phyloP scores from a whole-genome alignment of 78 protist species.

The Dictyostelium firmibasis region DNA sequence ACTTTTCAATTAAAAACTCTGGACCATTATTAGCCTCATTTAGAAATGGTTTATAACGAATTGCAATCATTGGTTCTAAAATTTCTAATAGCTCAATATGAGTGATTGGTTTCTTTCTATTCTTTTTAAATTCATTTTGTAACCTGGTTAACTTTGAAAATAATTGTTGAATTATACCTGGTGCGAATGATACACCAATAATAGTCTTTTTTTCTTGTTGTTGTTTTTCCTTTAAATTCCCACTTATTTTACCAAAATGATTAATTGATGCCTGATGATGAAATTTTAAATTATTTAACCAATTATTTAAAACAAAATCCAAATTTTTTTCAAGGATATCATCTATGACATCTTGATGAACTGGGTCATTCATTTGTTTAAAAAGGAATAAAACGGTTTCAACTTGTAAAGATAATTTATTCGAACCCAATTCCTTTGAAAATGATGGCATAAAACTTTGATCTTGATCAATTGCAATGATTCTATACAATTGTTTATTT shows the following conservation, averaged over 20 bases:
- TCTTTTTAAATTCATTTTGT: not conserved
- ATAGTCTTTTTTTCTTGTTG: not conserved
- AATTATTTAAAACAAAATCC: not conserved
- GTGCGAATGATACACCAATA: not conserved
- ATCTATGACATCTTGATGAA: slow-evolving; percentile 1
- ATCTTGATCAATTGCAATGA: not conserved
- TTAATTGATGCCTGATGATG: not conserved
- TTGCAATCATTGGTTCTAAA: not conserved
- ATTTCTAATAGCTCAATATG: not conserved
- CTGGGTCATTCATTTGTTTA: slow-evolving; percentile 1
- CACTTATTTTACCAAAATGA: not conserved
- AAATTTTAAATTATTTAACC: not conserved
- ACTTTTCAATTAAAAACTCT: not conserved
- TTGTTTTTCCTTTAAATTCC: not conserved
- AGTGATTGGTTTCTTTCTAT: not conserved
- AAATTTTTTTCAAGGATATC: not conserved
- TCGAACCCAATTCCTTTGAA: not conserved
- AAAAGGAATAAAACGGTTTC: not conserved
- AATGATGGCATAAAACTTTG: slow-evolving; percentile 5
- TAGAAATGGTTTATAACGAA: slow-evolving; percentile 1
- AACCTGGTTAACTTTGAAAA: not conserved
- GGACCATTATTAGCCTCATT: not conserved
- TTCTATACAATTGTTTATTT: not conserved
- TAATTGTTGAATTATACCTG: not conserved
- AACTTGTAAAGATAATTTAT: slow-evolving; percentile 7